Conservation (phyloP, 1,139 yeast genomes). For the Kodamaea sp. region DNA sequence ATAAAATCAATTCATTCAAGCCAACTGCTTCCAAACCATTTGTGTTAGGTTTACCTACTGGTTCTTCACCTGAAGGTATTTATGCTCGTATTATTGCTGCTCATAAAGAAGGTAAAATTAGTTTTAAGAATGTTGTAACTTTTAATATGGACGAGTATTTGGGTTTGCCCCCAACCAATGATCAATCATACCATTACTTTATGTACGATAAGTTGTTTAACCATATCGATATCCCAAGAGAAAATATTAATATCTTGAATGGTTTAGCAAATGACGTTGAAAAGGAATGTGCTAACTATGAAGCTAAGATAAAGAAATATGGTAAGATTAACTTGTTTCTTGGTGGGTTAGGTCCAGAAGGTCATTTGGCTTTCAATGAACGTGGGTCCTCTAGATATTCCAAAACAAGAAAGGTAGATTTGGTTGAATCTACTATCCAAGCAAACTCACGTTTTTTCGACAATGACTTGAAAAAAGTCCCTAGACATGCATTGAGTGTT, state of each 20-base stretch:
- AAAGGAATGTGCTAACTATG: slow-evolving; percentile 49
- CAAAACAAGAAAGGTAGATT: slow-evolving; percentile 45
- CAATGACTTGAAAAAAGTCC: slow-evolving; percentile 47
- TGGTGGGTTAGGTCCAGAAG: slow-evolving; percentile 66
- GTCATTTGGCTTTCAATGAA: slow-evolving; percentile 64
- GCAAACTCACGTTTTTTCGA: slow-evolving; percentile 58
- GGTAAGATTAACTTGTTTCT: slow-evolving; percentile 56
- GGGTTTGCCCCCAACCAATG: slow-evolving; percentile 46
- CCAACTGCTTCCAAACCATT: slow-evolving; percentile 52
- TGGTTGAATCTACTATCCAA: slow-evolving; percentile 50
- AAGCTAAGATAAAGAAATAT: slow-evolving; percentile 44
- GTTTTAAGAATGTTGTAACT: slow-evolving; percentile 55
- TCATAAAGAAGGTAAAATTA: slow-evolving; percentile 41
- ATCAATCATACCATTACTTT: slow-evolving; percentile 58
- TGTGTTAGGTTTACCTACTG: slow-evolving; percentile 62
- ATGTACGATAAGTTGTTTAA: slow-evolving; percentile 58
- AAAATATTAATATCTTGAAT: slow-evolving; percentile 54
- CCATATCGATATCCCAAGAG: slow-evolving; percentile 53
- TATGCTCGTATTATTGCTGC: slow-evolving; percentile 48
- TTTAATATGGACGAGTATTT: slow-evolving; percentile 64
- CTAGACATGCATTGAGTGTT: slow-evolving; percentile 52
- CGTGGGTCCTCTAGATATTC: slow-evolving; percentile 50
- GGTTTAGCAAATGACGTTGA: slow-evolving; percentile 48
- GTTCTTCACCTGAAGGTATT: slow-evolving; percentile 62
- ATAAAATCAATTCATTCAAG: slow-evolving; percentile 40